Evolutionary conservation across 1,284 basidiomycete species (phyloP), one percentile per base, ranked within the genome.

Genomic region (Rhodofomes roseus): DNA sequence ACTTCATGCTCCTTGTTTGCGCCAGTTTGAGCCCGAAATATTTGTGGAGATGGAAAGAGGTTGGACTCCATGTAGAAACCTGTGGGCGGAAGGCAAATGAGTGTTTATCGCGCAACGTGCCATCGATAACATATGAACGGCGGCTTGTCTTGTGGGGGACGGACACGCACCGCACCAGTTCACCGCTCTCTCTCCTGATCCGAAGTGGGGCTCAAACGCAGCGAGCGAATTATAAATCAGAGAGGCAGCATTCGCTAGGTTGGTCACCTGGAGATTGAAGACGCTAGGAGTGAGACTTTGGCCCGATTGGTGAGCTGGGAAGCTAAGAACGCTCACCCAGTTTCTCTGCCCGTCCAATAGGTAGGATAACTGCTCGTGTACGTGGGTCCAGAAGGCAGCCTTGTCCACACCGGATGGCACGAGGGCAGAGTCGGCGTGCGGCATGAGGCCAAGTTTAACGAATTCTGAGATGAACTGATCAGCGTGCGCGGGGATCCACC

Each of bases 101-200:
- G 40, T 46, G 23, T 43, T 27, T 29, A 48, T 48, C 46, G 25
- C 12, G 46, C 46, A 48, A 48, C 46, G 46, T 48, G 46, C 25
- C 46, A 48, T 48, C 46, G 46, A 48, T 48, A 48, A 48, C 46
- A 23, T 18, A 14, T 12, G 9, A 27, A 9, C 14, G 44, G 22
- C 14, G 37, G 37, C 37, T 12, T 27, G 44, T 46, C 41, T 44
- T 20, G 41, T 46, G 44, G 44, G 6, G 22, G 23, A 34, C 40
- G 20, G 41, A 39, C 31, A 74, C 85, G 76, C 67, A 94, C 93
- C 93, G 79, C 87, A 88, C 94, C 94, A 96, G 69, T 95, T 95
- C 25, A 95, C 92, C 5, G 89, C 83, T 68, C 80, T 81, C 59
- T 79, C 77, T 4, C 75, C 80, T 40, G 71, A 65, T 31, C 92